Base-by-base conservation (phyloP, 2,329 filamentous ascomycete species). In the Fusarium udum region DNA sequence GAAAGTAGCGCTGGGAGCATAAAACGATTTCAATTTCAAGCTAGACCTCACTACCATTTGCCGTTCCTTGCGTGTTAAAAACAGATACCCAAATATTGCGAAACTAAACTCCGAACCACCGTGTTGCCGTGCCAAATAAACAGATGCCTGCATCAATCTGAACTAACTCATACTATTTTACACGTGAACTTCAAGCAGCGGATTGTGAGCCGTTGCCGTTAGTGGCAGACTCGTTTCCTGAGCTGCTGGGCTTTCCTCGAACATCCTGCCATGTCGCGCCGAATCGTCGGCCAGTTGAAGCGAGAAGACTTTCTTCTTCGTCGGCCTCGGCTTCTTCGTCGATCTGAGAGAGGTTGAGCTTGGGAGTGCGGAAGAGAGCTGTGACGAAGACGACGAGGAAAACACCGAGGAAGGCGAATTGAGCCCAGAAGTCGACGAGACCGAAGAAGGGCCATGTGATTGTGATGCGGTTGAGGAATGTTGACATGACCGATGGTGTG, bases 401-500 rank as follows among this genome's bases (percentile, higher is more conserved):
- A 26, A 98, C 87, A 39, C 83, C 92, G 48, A 99, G 83, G 84
- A 99, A 98, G 18, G 89, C 93, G 79, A 98, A 98, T 78, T 99
- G 96, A 0, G 95, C 93, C 95, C 95, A 99, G 82, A 98, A 99
- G 75, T 94, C 89, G n/a, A 98, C 85, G 16, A 92, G 91, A 16
- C 96, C 96, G 79, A 99, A 97, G 80, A 98, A 94, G 11, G 96
- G 95, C 88, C 96, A 99, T 80, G 97, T 97, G 79, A 97, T 89
- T 28, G 93, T 95, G 69, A 98, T 90, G 49, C 95, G 91, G 82
- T 98, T 98, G 73, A 99, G 87, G 83, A 99, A 97, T 0, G 94
- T 97, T 67, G 93, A 96, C 81, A 95, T 93, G 42, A 98, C 91
- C 28, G 92, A 95, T 0, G 96, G 95, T 2, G 95, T 98, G 86